Evolutionary conservation across 768 basidiomycete species (phyloP).

Genomic region (Dictyophora rubrovolvata): DNA sequence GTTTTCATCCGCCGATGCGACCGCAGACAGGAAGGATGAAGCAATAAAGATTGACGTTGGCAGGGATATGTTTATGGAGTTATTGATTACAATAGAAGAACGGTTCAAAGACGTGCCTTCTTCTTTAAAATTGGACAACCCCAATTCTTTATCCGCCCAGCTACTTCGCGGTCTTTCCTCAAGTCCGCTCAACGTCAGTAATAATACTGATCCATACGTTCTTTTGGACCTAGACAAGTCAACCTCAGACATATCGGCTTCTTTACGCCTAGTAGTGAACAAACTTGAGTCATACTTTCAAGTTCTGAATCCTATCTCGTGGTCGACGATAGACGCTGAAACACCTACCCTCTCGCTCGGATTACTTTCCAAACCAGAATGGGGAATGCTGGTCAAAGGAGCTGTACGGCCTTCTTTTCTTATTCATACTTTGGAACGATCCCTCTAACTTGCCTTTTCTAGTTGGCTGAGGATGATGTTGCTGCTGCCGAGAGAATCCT

Average conservation of each 20-base stretch:
- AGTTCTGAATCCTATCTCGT: background rate
- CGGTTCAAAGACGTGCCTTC: background rate
- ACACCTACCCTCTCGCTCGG: background rate
- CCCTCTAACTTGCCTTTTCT: background rate
- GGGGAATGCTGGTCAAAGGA: background rate
- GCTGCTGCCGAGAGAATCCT: slow-evolving; percentile 40
- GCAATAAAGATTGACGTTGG: background rate
- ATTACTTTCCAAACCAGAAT: slow-evolving; percentile 3
- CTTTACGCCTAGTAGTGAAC: background rate
- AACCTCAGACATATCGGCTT: background rate
- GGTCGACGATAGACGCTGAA: background rate
- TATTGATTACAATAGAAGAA: background rate
- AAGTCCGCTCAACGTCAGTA: background rate
- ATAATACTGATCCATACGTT: too few relatives aligned
- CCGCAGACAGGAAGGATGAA: background rate
- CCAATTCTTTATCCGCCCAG: background rate
- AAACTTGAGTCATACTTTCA: background rate
- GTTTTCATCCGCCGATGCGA: background rate
- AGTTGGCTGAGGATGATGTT: slow-evolving; percentile 41
- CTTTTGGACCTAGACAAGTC: background rate
- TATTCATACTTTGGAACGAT: background rate
- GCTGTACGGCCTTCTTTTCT: background rate
- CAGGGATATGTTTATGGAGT: background rate
- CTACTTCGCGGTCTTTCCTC: background rate
- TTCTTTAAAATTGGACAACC: background rate